These are phyloP conservation scores for Ophiocordyceps camponoti-floridani DNA, from an alignment of 2,329 filamentous ascomycete genomes.

Conservation along the genomic window DNA sequence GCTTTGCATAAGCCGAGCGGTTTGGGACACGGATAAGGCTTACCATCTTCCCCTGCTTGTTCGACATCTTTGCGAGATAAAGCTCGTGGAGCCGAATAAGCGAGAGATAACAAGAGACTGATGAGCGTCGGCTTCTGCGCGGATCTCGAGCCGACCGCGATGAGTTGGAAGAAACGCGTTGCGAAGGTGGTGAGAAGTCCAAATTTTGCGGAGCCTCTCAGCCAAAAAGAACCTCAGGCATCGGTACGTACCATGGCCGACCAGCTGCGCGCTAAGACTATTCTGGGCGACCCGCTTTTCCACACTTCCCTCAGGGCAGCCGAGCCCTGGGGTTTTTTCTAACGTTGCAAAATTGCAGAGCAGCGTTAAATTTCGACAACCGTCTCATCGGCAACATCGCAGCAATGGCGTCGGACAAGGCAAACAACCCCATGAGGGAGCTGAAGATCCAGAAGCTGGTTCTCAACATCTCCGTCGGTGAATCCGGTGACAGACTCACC, in stretches of 20 bases:
- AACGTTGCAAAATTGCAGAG: conserved; percentile 14
- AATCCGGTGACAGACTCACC: conserved; percentile 99
- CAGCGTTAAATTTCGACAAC: conserved; percentile 10
- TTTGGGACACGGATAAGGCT: conserved; percentile 22
- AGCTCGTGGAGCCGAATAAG: conserved; percentile 11
- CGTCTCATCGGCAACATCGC: conserved; percentile 15
- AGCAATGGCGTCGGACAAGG: conserved; percentile 55
- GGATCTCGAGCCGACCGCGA: conserved; percentile 21
- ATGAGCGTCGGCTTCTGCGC: conserved; percentile 22
- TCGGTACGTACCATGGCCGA: not conserved
- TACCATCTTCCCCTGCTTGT: conserved; percentile 99
- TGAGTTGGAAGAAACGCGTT: conserved; percentile 21
- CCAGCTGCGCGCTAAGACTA: conserved; percentile 10
- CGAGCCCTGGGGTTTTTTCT: conserved; percentile 20
- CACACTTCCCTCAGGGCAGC: conserved; percentile 18
- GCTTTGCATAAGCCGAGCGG: conserved; percentile 20
- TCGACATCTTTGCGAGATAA: conserved; percentile 15
- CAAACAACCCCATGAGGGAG: conserved; percentile 97
- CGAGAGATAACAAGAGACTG: conserved; percentile 12
- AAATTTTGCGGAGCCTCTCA: conserved; percentile 26
- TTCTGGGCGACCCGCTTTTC: conserved; percentile 8
- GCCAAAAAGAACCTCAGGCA: not conserved
- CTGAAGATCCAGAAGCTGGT: conserved; percentile 99
- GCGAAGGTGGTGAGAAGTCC: conserved; percentile 18
- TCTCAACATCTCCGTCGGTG: conserved; percentile 98